Evolutionary conservation across 2,329 filamentous ascomycete genomes (phyloP).

Genomic region (Knufia fluminis): DNA sequence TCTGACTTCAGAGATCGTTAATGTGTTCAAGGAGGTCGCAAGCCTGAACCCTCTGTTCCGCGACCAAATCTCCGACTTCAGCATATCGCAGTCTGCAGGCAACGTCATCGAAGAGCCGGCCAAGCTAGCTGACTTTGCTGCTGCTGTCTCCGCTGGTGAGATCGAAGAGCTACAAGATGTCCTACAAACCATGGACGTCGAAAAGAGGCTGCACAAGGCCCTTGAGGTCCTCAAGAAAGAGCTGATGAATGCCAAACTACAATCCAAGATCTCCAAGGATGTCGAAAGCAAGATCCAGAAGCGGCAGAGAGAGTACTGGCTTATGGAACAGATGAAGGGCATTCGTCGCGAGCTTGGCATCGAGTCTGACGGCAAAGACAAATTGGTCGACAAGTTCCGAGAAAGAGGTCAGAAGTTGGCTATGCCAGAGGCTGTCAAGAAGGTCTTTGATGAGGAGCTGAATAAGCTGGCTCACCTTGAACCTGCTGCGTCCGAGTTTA

Average conservation of each 20-base stretch:
- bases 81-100: slow-evolving; percentile 85
- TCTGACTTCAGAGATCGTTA: slow-evolving; percentile 94
- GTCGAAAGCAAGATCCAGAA: slow-evolving; percentile 97
- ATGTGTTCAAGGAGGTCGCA: slow-evolving; percentile 96
- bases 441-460: slow-evolving; percentile 96
- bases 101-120: slow-evolving; percentile 92
- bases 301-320: slow-evolving; percentile 92
- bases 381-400: slow-evolving; percentile 93
- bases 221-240: slow-evolving; percentile 93
- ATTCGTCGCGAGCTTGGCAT: slow-evolving; percentile 92
- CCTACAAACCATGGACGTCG: slow-evolving; percentile 77
- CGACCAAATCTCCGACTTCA: slow-evolving; percentile 95
- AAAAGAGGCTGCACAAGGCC: slow-evolving; percentile 85
- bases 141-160: slow-evolving; percentile 90
- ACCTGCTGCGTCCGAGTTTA: slow-evolving; percentile 93
- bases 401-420: slow-evolving; percentile 87
- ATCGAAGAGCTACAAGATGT: slow-evolving; percentile 88
- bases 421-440: slow-evolving; percentile 94
- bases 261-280: slow-evolving; percentile 95
- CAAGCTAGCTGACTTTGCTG: slow-evolving; percentile 93
- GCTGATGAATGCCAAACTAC: slow-evolving; percentile 92
- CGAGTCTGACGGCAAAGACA: slow-evolving; percentile 96
- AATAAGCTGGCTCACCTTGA: slow-evolving; percentile 95
- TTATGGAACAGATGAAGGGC: slow-evolving; percentile 99
- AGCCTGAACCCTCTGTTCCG: slow-evolving; percentile 89